Evolutionary conservation across 2,329 filamentous ascomycete genomes (phyloP).

Genomic region (Rugonectria rugulosa): DNA sequence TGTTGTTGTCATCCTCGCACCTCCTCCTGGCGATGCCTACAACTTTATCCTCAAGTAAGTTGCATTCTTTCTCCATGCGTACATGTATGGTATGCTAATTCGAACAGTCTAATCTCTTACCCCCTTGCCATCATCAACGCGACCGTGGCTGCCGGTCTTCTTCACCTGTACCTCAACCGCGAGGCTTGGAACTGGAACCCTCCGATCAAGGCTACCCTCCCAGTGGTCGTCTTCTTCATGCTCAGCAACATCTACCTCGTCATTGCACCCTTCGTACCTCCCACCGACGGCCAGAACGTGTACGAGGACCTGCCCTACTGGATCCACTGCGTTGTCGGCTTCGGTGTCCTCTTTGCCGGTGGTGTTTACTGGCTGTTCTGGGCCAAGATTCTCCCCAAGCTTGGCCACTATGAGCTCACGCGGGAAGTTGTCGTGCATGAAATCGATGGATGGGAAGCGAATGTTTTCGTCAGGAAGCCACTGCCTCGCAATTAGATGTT

Average conservation of each 20-base stretch:
- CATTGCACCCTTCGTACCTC: slow-evolving; percentile 65
- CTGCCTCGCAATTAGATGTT: neutral
- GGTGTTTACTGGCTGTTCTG: slow-evolving; percentile 65
- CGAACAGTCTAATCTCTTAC: slow-evolving; percentile 65
- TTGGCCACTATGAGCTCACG: slow-evolving; percentile 63
- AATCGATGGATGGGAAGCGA: slow-evolving; percentile 70
- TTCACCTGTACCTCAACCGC: slow-evolving; percentile 61
- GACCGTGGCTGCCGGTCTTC: slow-evolving; percentile 60
- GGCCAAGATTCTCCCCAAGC: slow-evolving; percentile 58
- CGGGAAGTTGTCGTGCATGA: slow-evolving; percentile 61
- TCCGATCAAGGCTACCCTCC: slow-evolving; percentile 61
- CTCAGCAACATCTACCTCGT: slow-evolving; percentile 68
- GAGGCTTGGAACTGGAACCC: slow-evolving; percentile 59
- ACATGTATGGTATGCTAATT: neutral
- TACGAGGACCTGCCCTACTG: slow-evolving; percentile 64
- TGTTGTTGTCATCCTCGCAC: slow-evolving; percentile 71
- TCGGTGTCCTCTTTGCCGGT: slow-evolving; percentile 60
- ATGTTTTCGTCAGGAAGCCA: slow-evolving; percentile 58
- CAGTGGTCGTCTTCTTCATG: slow-evolving; percentile 65
- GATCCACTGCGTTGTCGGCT: slow-evolving; percentile 65
- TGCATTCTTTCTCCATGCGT: neutral
- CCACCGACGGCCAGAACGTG: slow-evolving; percentile 58
- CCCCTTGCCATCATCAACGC: slow-evolving; percentile 66
- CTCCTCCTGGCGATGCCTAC: slow-evolving; percentile 72
- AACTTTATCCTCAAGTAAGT: slow-evolving; percentile 66